Evolutionary conservation across 176 grass and related monocot species (phyloP), one percentile per base, ranked within the genome.

Genomic region (Oryza coarctata): DNA sequence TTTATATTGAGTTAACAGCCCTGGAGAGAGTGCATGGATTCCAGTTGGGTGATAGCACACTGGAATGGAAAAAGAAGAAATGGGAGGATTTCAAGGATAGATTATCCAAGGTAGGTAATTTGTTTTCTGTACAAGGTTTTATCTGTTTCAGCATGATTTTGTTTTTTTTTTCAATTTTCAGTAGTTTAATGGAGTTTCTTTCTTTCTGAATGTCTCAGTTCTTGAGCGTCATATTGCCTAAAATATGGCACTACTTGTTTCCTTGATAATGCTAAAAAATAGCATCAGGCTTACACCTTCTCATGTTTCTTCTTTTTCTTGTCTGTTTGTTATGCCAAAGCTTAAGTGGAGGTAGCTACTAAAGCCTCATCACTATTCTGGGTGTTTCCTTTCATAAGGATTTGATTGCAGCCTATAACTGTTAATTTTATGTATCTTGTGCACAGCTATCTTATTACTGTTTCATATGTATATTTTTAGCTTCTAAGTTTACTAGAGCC

Each of bases 1-100:
- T 50, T 89, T 39, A 27, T 66, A 65, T 77, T 55, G n/a, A 1
- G 40, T 9, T 49, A 88, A 30, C 90, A 98, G 95, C 86, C 76
- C 78, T 98, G 80, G 90, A 93, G 82, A 90, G 90, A 83, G 71
- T 98, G 74, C 88, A 95, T 86, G 87, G 90, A 88, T 98, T 98
- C 80, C 84, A 84, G n/a, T 85, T 98, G 58, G 95, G 95, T 76
- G 95, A 95, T 88, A 93, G 95, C 75, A 91, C 88, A 28, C 22
- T 84, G 26, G 92, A 95, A 47, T 98, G 92, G 92, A 86, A 93
- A 84, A 94, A 86, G 88, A 86, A 91, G 82, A 98, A 98, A 77
- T 98, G 92, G 92, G 62, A 87, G 22, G 95, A 91, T 82, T 98
- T 98, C 79, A 87, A 80, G 47, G 81, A 88, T 47, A 91, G 73